Evolutionary conservation across 2,329 filamentous ascomycete species (phyloP).

Genomic region (Ustulina deusta): DNA sequence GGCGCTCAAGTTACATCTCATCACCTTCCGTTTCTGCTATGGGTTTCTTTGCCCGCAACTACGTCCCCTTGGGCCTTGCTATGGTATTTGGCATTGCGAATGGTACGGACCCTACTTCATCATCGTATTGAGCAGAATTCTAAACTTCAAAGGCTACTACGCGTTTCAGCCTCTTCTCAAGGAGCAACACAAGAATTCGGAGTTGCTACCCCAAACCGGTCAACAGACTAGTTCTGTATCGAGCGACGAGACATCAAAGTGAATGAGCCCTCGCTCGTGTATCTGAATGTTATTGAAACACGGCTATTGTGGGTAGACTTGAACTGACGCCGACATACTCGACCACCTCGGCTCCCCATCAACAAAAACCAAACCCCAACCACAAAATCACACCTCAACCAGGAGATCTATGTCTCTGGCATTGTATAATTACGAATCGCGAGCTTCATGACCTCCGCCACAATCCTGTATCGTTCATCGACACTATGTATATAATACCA

Average conservation of each 20-base stretch:
- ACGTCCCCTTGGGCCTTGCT: slow-evolving; percentile 49
- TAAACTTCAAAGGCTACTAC: slow-evolving; percentile 43
- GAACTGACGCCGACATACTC: not conserved
- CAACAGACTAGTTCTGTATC: slow-evolving; percentile 24
- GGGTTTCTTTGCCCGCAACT: slow-evolving; percentile 45
- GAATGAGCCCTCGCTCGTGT: not conserved
- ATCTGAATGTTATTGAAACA: not conserved
- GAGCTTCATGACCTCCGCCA: not conserved
- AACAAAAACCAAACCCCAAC: not conserved
- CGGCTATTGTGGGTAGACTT: not conserved
- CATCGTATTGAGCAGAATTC: not conserved
- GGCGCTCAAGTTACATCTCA: not conserved
- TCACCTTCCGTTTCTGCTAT: slow-evolving; percentile 30
- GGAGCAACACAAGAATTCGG: slow-evolving; percentile 38
- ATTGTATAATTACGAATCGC: not conserved
- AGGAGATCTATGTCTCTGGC: not conserved
- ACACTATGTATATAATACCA: not conserved
- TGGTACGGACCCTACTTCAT: slow-evolving; percentile 43
- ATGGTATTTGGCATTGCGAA: slow-evolving; percentile 50
- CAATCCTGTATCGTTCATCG: not conserved
- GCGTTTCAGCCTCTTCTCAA: slow-evolving; percentile 43
- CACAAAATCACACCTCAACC: not conserved
- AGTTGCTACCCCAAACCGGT: slow-evolving; percentile 6
- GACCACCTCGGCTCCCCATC: not conserved
- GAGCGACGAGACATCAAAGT: slow-evolving; percentile 24